Conservation (phyloP, 2,329 filamentous ascomycete species). For the Fusarium keratoplasticum region DNA sequence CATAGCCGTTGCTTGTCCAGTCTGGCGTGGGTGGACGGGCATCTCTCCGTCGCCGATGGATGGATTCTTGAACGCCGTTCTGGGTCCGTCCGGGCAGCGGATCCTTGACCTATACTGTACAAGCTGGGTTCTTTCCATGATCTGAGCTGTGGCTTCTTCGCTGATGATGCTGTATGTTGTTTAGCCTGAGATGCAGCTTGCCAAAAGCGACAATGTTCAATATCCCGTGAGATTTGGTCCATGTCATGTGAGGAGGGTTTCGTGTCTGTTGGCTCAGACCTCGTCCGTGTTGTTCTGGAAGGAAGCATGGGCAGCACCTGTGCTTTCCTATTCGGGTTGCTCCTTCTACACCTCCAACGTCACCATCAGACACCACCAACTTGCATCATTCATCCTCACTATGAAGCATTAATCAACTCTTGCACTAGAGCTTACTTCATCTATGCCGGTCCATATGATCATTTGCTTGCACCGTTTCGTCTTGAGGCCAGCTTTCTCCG, state of each 20-base stretch:
- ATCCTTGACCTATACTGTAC: slow-evolving; percentile 1
- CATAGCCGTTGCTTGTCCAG: background rate
- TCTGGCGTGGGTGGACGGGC: background rate
- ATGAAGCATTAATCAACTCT: background rate
- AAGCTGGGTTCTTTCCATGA: background rate
- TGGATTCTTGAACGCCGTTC: background rate
- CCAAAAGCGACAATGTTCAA: background rate
- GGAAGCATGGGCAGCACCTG: slow-evolving; percentile 5
- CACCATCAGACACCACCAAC: background rate
- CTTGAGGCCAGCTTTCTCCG: slow-evolving; percentile 1
- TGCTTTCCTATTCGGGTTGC: slow-evolving; percentile 11
- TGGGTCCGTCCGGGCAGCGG: background rate
- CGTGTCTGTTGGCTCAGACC: slow-evolving; percentile 2
- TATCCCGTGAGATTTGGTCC: slow-evolving; percentile 4
- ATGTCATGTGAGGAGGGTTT: slow-evolving; percentile 20
- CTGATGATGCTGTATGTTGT: background rate
- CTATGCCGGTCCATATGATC: background rate
- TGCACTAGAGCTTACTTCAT: background rate
- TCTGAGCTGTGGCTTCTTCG: background rate
- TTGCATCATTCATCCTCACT: background rate
- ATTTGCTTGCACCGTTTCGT: background rate
- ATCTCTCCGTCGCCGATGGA: background rate
- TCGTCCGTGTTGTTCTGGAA: slow-evolving; percentile 27
- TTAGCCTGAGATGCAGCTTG: slow-evolving; percentile 2
- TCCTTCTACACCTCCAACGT: background rate